Conservation (phyloP, 1,284 basidiomycete species). For the Malassezia psittaci region DNA sequence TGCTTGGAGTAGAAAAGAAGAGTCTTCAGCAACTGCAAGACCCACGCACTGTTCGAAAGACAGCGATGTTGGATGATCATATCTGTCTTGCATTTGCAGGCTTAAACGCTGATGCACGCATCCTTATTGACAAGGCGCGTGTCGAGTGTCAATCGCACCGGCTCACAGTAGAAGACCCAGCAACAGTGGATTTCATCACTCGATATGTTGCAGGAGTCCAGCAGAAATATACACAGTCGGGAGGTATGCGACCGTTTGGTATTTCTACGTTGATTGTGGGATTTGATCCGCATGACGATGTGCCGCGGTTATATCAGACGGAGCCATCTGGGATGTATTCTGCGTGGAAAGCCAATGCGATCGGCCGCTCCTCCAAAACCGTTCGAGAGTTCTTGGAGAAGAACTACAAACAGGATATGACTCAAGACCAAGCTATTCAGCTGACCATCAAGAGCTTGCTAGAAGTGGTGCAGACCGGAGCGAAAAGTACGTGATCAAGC, state of each 20-base stretch:
- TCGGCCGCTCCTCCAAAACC: constrained; percentile 93
- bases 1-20: constrained; percentile 98
- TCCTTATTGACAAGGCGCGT: constrained; percentile 93
- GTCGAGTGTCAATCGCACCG: constrained; percentile 97
- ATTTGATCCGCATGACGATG: constrained; percentile 83
- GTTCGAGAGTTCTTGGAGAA: constrained; percentile 98
- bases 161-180: constrained; percentile 93
- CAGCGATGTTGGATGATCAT: constrained; percentile 97
- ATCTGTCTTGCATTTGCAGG: constrained; percentile 95
- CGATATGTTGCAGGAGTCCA: constrained; percentile 94
- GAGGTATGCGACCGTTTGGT: constrained; percentile 94
- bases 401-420: constrained; percentile 86
- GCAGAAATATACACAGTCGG: constrained; percentile 87
- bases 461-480: constrained; percentile 97
- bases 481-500: constrained; percentile 58
- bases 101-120: constrained; percentile 90
- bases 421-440: constrained; percentile 81
- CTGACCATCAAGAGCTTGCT: constrained; percentile 88
- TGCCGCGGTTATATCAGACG: constrained; percentile 85
- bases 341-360: constrained; percentile 98
- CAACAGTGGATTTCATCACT: constrained; percentile 96
- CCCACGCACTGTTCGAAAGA: constrained; percentile 90
- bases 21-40: constrained; percentile 94
- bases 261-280: constrained; percentile 94
- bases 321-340: constrained; percentile 93